Conservation (phyloP, 306 rosid species). For the Vicia sativa region DNA sequence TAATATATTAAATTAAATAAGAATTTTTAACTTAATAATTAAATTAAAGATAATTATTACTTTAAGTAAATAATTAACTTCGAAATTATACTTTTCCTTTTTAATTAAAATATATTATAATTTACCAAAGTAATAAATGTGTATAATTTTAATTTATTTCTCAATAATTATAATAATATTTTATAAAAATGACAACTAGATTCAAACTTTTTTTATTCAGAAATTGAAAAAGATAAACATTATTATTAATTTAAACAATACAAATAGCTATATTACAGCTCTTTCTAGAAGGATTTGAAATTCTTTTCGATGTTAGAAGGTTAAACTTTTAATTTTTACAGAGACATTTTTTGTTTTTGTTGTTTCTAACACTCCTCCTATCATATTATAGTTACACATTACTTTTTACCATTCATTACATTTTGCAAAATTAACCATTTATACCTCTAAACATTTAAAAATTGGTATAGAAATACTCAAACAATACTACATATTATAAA, state of each 20-base stretch:
- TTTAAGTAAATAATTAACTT: constrained; percentile 16
- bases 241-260: not conserved
- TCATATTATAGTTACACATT: no score
- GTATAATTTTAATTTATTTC: not conserved
- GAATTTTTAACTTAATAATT: not conserved
- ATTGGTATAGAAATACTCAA: no score
- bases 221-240: not conserved
- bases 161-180: not conserved
- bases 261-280: not conserved
- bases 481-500: no score
- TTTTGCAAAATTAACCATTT: no score
- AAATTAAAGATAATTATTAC: not conserved
- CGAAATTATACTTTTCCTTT: not conserved
- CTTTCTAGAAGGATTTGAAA: no score
- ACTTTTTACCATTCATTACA: no score
- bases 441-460: no score
- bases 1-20: not conserved
- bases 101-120: not conserved
- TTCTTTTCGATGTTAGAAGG: not conserved
- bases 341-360: no score
- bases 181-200: not conserved
- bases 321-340: not conserved
- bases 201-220: not conserved
- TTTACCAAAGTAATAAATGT: not conserved
- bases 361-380: no score